Evolutionary conservation across 148 eudicot genomes (phyloP), one percentile per base, ranked within the genome.

Genomic region (Persicaria tinctoria): DNA sequence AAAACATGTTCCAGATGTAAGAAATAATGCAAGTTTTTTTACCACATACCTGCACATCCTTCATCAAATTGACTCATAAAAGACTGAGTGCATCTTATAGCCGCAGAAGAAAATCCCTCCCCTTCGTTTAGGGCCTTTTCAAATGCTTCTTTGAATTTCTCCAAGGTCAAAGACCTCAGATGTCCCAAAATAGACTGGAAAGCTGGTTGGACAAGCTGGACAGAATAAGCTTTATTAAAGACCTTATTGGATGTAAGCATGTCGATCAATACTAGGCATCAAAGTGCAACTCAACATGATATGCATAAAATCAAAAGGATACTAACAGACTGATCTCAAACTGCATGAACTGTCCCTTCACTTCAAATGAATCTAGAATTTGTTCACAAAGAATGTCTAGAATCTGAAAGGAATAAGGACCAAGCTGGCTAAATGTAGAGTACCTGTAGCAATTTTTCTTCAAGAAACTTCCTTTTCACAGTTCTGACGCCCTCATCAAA

Each of bases 401-500:
- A 8, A 64, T 64, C 70, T 38, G 68, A 64, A 38, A 41, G 44
- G 13, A 17, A 13, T 4, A 64, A 64, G 13, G 8, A 1, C 0
- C 70, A 64, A 64, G 41, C 46, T 32, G n/a, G 47, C 14, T 11
- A 10, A 64, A 71, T 7, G 55, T 17, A 5, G 9, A 71, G 54
- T 71, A 92, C 99, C 73, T 85, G 96, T 79, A 92, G 75, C 83
- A 95, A 80, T 78, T 85, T 95, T 66, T 92, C 97, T 89, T 92
- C 92, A 84, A 95, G 77, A 74, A 84, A 85, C 81, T 90, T 95
- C 76, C 91, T 81, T 85, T 92, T 95, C 71, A 85, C 78, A 56
- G 84, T 78, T 79, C 93, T 83, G 50, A 90, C 97, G 68, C 94
- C 86, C 83, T 90, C 97, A 57, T 90, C 99, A 77, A 95, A 95